These are phyloP conservation scores for Cyberlindnera sargentensis DNA, from an alignment of 805 yeast genomes.

Conservation along the genomic window DNA sequence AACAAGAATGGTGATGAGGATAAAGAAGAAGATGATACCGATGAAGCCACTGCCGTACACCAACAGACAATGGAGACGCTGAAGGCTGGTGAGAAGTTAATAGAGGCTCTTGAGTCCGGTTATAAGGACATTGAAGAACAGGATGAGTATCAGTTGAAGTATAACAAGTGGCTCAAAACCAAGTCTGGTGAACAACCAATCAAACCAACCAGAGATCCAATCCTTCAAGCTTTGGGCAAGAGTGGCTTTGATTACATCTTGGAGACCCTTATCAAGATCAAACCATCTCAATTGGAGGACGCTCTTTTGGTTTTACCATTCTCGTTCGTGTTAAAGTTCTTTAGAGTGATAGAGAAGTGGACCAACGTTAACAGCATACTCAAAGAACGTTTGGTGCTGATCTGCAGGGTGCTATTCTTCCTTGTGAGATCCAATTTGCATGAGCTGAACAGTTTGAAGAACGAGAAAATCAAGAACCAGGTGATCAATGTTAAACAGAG, in stretches of 20 bases:
- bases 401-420: slow-evolving; percentile 73
- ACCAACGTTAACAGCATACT: slow-evolving; percentile 42
- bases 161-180: slow-evolving; percentile 33
- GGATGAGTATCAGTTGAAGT: slow-evolving; percentile 42
- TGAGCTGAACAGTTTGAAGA: slow-evolving; percentile 69
- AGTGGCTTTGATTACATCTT: slow-evolving; percentile 75
- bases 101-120: slow-evolving; percentile 89
- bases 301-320: slow-evolving; percentile 88
- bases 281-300: slow-evolving; percentile 84
- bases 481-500: slow-evolving; percentile 55
- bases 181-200: slow-evolving; percentile 43
- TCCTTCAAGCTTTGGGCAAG: slow-evolving; percentile 66
- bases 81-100: slow-evolving; percentile 87
- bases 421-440: slow-evolving; percentile 65
- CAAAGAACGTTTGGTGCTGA: slow-evolving; percentile 48
- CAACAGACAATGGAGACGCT: slow-evolving; percentile 86
- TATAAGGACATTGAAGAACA: slow-evolving; percentile 55
- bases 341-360: slow-evolving; percentile 73
- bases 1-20: slow-evolving; percentile 32
- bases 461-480: slow-evolving; percentile 54
- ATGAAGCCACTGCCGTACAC: slow-evolving; percentile 57
- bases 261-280: slow-evolving; percentile 61
- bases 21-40: slow-evolving; percentile 35
- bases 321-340: slow-evolving; percentile 65
- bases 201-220: slow-evolving; percentile 59